Base-by-base conservation (phyloP, 805 yeast genomes). In the Hanseniaspora vineae region DNA sequence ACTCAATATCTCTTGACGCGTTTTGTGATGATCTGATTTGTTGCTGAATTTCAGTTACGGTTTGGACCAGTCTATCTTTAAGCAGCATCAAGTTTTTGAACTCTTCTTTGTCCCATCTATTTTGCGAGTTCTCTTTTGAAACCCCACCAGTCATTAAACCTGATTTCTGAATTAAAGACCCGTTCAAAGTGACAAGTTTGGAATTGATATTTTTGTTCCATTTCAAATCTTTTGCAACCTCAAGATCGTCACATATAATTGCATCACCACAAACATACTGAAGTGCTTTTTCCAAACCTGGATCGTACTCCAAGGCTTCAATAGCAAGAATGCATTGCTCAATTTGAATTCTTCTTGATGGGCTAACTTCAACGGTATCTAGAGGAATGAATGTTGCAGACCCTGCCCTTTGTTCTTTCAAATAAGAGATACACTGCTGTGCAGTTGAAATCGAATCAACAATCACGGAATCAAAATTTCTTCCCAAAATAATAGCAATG, bases 81-180 rank as follows among this genome's bases (percentile, higher is more conserved):
- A 80, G 56, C 10, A 72, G 69, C 48, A 66, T 72, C 53, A 88
- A 67, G 19, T 70, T 66, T 46, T 72, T 74, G 54, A 76, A 73
- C 54, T 81, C 84, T 42, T 76, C 73, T 57, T 82, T 86, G 60
- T 80, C 87, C 95, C 95, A 86, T 52, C 76, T 72, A 49, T 71
- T 69, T 19, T 44, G 47, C 31, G 61, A 58, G 18, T 54, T 58
- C 39, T 69, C 69, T n/a, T 70, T 69, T 6, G 77, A 70, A 31
- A 71, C 66, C 54, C 97, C 97, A 61, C 97, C 97, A 9, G 97
- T 83, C 95, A 92, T 86, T 35, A 88, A 70, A 6, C 96, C 96
- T 4, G 90, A 80, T 56, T 78, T 79, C 58, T 86, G 87, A 44
- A 92, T 84, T 31, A 88, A 69, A 0, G 90, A 77, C 1, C 98